Conservation (phyloP, 371 early-diverging fungal genomes). For the Actinomucor elegans region DNA sequence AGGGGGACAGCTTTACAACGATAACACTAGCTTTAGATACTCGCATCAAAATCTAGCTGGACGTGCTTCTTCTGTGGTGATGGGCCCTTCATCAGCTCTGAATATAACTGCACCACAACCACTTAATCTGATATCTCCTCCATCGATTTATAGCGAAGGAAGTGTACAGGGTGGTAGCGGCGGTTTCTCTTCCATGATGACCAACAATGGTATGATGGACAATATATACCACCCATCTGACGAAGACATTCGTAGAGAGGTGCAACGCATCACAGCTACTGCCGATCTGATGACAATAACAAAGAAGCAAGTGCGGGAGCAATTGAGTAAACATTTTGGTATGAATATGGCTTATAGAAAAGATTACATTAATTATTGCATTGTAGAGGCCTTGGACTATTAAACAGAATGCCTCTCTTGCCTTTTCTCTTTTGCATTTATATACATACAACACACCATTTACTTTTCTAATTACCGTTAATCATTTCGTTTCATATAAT, state of each 20-base stretch:
- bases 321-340: constrained; percentile 72
- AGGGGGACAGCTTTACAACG: constrained; percentile 6
- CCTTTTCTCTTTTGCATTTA: too few species aligned
- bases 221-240: constrained; percentile 59
- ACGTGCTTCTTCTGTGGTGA: constrained; percentile 12
- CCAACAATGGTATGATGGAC: constrained; percentile 4
- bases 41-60: constrained; percentile 22
- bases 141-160: constrained; percentile 26
- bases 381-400: constrained; percentile 71
- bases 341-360: constrained; percentile 74
- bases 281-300: constrained; percentile 81
- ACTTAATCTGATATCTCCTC: constrained; percentile 1
- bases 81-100: constrained; percentile 6
- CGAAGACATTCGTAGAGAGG: constrained; percentile 73
- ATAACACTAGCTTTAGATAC: constrained; percentile 24
- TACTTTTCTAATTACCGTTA: too few species aligned
- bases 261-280: constrained; percentile 70
- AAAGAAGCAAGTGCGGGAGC: constrained; percentile 86
- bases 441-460: too few species aligned
- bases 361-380: constrained; percentile 84
- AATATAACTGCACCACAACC: constrained; percentile 5
- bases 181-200: constrained; percentile 1
- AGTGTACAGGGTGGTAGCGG: constrained; percentile 5
- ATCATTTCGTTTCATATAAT: too few species aligned
- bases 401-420: too few species aligned